Percentiles rank a stretch among this genome's conserved stretches.
Conservation (phyloP, 1,139 yeast genomes). For the Kurtzmaniella quercitrusa region DNA sequence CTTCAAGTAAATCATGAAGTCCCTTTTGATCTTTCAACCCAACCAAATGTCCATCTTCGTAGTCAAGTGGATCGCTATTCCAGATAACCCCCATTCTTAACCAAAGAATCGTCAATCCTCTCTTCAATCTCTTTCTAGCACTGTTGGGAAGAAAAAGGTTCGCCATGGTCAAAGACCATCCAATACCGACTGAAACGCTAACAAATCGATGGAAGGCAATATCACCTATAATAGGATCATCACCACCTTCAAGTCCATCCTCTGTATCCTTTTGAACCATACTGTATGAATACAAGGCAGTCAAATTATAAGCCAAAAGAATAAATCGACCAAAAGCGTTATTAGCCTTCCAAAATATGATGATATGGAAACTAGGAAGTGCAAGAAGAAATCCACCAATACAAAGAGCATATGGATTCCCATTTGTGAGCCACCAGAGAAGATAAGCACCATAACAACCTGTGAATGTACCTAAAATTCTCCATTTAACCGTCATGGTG, state of each 20-base stretch:
- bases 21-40: slow-evolving; percentile 55
- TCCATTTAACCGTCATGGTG: slow-evolving; percentile 70
- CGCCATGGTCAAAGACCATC: slow-evolving; percentile 73
- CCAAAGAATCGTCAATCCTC: slow-evolving; percentile 69
- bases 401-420: slow-evolving; percentile 52
- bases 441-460: slow-evolving; percentile 64
- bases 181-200: slow-evolving; percentile 67
- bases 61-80: slow-evolving; percentile 53
- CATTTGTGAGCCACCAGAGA: slow-evolving; percentile 57
- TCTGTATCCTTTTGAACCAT: slow-evolving; percentile 57
- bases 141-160: slow-evolving; percentile 67
- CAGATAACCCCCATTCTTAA: slow-evolving; percentile 76
- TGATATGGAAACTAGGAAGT: slow-evolving; percentile 62
- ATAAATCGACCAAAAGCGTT: slow-evolving; percentile 72
- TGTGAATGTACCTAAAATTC: slow-evolving; percentile 69
- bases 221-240: slow-evolving; percentile 64
- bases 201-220: slow-evolving; percentile 77
- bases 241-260: slow-evolving; percentile 69
- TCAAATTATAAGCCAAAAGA: slow-evolving; percentile 70
- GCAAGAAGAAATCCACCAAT: slow-evolving; percentile 57
- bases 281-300: slow-evolving; percentile 73
- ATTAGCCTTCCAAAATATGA: slow-evolving; percentile 60
- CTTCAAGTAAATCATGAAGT: slow-evolving; percentile 54
- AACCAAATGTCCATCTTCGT: slow-evolving; percentile 23
- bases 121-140: slow-evolving; percentile 65